These are phyloP conservation scores for Penicillium sp. DNA, from an alignment of 2,329 filamentous ascomycete genomes.

Conservation along the genomic window DNA sequence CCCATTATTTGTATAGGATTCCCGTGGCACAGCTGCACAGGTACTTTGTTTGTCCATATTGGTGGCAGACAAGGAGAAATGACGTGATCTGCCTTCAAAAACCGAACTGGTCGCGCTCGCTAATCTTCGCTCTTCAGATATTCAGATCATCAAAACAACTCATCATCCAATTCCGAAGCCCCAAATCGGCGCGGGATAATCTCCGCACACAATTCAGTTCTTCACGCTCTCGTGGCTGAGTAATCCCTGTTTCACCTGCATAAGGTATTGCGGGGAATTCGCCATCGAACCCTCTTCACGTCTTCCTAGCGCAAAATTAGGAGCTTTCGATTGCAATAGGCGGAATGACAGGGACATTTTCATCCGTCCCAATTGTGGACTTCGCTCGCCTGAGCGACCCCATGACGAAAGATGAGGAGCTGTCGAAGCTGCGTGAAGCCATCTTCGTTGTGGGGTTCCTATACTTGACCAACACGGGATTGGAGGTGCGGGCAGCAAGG, in stretches of 20 bases:
- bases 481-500: constrained; percentile 25
- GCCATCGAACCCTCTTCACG: not conserved
- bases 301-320: not conserved
- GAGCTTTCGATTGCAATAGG: not conserved
- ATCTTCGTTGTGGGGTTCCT: constrained; percentile 38
- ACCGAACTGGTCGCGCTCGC: not conserved
- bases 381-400: constrained; percentile 26
- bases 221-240: not conserved
- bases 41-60: no score
- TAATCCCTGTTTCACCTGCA: not conserved
- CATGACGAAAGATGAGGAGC: constrained; percentile 24
- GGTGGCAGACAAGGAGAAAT: not conserved
- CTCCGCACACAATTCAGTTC: not conserved
- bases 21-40: no score
- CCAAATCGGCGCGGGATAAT: not conserved
- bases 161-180: not conserved
- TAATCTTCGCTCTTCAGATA: not conserved
- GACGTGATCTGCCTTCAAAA: not conserved
- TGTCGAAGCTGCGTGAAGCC: constrained; percentile 30
- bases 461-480: constrained; percentile 35
- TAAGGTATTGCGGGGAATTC: constrained; percentile 3
- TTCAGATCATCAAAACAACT: not conserved
- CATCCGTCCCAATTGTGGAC: constrained; percentile 32
- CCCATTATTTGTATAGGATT: not conserved
- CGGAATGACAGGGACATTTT: constrained; percentile 27